Evolutionary conservation across 2,329 filamentous ascomycete species (phyloP).

Genomic region (Stagonosporopsis chrysanthemi): DNA sequence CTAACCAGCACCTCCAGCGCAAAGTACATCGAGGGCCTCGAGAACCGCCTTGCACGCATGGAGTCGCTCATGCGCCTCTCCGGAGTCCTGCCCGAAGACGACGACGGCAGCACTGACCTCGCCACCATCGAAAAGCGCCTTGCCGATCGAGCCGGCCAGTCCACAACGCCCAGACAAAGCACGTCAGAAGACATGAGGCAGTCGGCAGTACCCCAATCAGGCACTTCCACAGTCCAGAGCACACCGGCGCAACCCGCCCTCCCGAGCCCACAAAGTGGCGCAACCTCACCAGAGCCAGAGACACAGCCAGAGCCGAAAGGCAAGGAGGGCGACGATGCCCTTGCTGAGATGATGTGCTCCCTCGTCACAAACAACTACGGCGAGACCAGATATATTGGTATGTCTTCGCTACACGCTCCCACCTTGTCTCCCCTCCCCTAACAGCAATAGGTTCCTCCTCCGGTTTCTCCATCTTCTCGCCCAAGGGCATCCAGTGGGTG

Average conservation of each 20-base stretch:
- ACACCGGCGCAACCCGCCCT: constrained; percentile 57
- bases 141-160: constrained; percentile 57
- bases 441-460: constrained; percentile 79
- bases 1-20: constrained; percentile 64
- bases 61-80: constrained; percentile 88
- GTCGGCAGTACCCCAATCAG: constrained; percentile 50
- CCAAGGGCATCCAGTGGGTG: constrained; percentile 97
- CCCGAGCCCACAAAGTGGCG: constrained; percentile 59
- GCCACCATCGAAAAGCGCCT: constrained; percentile 83
- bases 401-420: constrained; percentile 24
- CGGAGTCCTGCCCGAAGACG: constrained; percentile 84
- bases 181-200: constrained; percentile 42
- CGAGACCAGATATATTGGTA: constrained; percentile 95
- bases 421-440: too few relatives aligned
- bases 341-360: constrained; percentile 99
- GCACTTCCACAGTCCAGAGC: constrained; percentile 20
- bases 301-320: constrained; percentile 59
- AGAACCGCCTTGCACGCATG: constrained; percentile 95
- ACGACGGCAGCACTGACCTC: constrained; percentile 84
- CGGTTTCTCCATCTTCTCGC: constrained; percentile 98
- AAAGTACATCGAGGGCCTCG: constrained; percentile 96
- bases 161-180: constrained; percentile 31
- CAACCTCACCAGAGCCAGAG: constrained; percentile 61
- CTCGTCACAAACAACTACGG: constrained; percentile 93
- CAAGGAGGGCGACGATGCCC: constrained; percentile 78